Evolutionary conservation across 805 yeast genomes (phyloP), one percentile per base, ranked within the genome.

Genomic region (Candida namnaoensis): DNA sequence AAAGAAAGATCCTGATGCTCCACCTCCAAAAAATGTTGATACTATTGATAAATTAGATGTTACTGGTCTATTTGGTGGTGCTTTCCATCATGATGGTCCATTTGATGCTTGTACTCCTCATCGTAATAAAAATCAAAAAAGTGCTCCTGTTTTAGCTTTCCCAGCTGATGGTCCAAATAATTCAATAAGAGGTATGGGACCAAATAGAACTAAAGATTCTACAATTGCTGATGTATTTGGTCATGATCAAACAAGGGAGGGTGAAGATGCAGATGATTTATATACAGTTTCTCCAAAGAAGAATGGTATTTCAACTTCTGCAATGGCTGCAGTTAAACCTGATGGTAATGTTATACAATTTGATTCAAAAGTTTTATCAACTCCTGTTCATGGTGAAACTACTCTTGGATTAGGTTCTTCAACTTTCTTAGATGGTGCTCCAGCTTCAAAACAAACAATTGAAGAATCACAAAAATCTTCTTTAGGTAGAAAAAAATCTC

Each of bases 71-170:
- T 90, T 86, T 58, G 97, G 96, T 25, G 87, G 88, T 14, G 87
- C 95, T 3, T 93, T 93, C 72, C 99, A 93, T 62, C 98, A 93
- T 62, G 99, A 93, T 65, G 99, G 99, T 11, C 99, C 99, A 13
- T 93, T 93, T 60, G 99, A 93, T 60, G 99, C 99, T 1, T 91
- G 98, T 62, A 85, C 95, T 3, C 98, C 99, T 7, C 96, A 87
- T 61, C 80, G 98, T 60, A 93, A 93, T 64, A 85, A 83, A 64
- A 71, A 76, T 48, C 68, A 71, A 15, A 72, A 69, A 56, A 80
- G 78, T 37, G 95, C 97, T 0, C 99, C 99, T 5, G 96, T 93
- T 13, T 69, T 78, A 66, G 99, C 99, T 1, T 93, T 91, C 72
- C 96, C 97, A 0, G 85, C 74, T 7, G 95, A 91, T 63, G 97